phyloP scores from a whole-genome alignment of 192 early-diverging fungal genomes.

The Mortierella antarctica region DNA sequence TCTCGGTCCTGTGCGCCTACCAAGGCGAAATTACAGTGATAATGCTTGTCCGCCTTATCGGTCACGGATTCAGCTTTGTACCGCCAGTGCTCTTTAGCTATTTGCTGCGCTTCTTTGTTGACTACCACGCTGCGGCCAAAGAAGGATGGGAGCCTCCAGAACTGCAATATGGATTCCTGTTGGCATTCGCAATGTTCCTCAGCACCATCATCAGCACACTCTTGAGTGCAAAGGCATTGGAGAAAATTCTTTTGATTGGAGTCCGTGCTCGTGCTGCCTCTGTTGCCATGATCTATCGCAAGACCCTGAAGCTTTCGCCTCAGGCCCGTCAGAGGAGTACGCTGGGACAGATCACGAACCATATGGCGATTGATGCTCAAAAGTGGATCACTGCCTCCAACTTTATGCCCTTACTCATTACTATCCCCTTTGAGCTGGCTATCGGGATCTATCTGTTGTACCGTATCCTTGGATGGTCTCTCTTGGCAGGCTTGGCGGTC shows the following conservation, averaged over 20 bases:
- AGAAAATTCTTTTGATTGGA: constrained; percentile 62
- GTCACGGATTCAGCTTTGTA: not conserved
- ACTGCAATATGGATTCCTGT: constrained; percentile 6
- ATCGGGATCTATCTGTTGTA: constrained; percentile 41
- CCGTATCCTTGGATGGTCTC: constrained; percentile 33
- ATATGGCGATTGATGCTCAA: constrained; percentile 47
- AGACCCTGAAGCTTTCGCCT: constrained; percentile 37
- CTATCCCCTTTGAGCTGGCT: constrained; percentile 26
- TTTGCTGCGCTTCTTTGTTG: not conserved
- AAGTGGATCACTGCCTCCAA: constrained; percentile 16
- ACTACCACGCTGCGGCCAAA: not conserved
- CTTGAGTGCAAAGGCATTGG: not conserved
- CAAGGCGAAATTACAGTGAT: not conserved
- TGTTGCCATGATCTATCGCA: constrained; percentile 58
- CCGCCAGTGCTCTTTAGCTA: constrained; percentile 4
- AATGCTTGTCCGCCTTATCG: not conserved
- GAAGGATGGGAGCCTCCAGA: not conserved
- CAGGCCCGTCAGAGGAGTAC: constrained; percentile 16
- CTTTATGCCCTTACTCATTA: constrained; percentile 3
- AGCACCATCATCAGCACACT: constrained; percentile 4
- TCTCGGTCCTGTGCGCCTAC: not conserved
- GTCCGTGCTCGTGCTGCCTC: constrained; percentile 74
- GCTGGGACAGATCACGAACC: constrained; percentile 47
- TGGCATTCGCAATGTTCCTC: constrained; percentile 24
- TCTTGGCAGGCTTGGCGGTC: constrained; percentile 14